Conservation (phyloP, 176 grass and related monocot species). For the Chrysopogon serrulatus region DNA sequence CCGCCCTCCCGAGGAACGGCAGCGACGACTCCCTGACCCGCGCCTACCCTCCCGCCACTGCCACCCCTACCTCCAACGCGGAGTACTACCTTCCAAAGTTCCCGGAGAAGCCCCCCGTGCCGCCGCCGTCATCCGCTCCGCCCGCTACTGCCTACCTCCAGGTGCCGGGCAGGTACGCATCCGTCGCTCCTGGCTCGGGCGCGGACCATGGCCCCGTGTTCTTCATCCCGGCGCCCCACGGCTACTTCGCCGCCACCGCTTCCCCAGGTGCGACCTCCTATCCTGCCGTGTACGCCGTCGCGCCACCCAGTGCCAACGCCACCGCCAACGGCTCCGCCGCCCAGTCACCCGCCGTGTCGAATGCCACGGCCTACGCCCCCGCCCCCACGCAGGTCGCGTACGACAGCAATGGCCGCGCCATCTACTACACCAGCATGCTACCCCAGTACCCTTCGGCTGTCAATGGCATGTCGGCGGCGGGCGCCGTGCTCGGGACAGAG, state of each 20-base stretch:
- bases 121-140: constrained; percentile 35
- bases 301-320: constrained; percentile 30
- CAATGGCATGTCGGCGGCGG: constrained; percentile 33
- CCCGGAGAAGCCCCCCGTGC: constrained; percentile 49
- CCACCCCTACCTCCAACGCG: constrained; percentile 8
- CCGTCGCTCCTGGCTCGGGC: constrained; percentile 47
- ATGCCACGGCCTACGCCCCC: constrained; percentile 24
- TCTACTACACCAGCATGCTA: constrained; percentile 79
- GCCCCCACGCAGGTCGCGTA: constrained; percentile 47
- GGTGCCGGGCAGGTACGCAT: constrained; percentile 42
- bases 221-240: constrained; percentile 60
- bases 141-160: constrained; percentile 42
- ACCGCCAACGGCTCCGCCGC: constrained; percentile 17
- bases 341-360: neutral
- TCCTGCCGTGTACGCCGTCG: constrained; percentile 41
- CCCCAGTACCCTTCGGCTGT: constrained; percentile 55
- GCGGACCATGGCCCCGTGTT: constrained; percentile 43
- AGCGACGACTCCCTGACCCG: constrained; percentile 71
- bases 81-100: constrained; percentile 56
- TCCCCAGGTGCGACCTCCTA: constrained; percentile 31
- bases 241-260: constrained; percentile 51
- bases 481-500: constrained; percentile 22
- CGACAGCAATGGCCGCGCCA: constrained; percentile 65
- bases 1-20: constrained; percentile 44
- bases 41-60: constrained; percentile 33